Evolutionary conservation across 2,329 filamentous ascomycete species (phyloP).

Genomic region (Albifimbria verrucaria): DNA sequence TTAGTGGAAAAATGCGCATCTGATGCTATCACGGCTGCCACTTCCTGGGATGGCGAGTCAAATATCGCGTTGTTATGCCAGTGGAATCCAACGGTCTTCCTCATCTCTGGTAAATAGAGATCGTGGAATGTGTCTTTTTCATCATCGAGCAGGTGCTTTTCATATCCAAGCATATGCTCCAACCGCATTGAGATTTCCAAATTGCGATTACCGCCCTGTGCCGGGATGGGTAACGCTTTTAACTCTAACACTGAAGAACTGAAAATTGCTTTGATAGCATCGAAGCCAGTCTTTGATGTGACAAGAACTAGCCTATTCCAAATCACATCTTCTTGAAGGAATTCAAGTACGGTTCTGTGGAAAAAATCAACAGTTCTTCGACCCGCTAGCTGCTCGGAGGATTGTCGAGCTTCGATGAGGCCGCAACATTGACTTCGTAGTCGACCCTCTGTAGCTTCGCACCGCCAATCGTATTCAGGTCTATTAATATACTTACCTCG

Average conservation of each 20-base stretch:
- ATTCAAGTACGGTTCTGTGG: background rate
- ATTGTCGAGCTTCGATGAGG: background rate
- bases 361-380: background rate
- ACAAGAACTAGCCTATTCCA: background rate
- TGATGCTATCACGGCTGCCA: background rate
- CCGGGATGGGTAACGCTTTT: background rate
- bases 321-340: background rate
- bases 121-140: background rate
- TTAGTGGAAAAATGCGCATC: background rate
- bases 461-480: background rate
- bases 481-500: background rate
- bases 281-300: background rate
- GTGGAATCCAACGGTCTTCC: background rate
- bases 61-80: background rate
- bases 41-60: background rate
- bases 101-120: background rate
- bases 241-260: background rate
- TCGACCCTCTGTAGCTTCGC: background rate
- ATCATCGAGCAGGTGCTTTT: background rate
- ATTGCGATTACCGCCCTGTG: background rate
- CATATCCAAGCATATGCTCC: background rate
- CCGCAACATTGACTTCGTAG: background rate
- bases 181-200: background rate
- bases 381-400: background rate
- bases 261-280: background rate